phyloP scores from a whole-genome alignment of 2,329 filamentous ascomycete genomes.

The Trichophyton rubrum region DNA sequence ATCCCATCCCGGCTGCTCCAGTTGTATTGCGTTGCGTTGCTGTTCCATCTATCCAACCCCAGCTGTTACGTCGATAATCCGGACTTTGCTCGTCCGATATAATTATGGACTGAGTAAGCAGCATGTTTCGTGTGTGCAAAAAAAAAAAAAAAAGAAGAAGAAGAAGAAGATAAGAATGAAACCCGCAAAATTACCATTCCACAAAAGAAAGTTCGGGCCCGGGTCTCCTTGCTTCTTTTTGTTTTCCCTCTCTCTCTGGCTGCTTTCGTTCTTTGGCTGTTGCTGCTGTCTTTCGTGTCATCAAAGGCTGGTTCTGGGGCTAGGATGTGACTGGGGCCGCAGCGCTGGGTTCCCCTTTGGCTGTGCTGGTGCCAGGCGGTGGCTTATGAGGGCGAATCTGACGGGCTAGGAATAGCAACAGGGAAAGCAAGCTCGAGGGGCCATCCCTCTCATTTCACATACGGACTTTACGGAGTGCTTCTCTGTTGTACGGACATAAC shows the following conservation, averaged over 20 bases:
- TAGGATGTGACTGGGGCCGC: not conserved
- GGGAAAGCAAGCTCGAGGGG: not conserved
- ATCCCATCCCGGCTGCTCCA: not conserved
- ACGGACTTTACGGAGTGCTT: too few relatives aligned
- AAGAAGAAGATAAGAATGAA: not conserved
- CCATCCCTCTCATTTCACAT: too few relatives aligned
- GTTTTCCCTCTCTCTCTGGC: not conserved
- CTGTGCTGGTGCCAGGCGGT: not conserved
- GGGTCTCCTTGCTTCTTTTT: not conserved
- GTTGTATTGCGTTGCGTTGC: not conserved
- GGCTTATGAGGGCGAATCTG: not conserved
- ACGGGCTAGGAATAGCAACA: not conserved
- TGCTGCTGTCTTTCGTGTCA: not conserved
- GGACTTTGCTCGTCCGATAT: not conserved
- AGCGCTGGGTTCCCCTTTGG: not conserved
- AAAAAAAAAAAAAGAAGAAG: not conserved
- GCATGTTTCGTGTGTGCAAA: not conserved
- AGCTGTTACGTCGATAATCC: not conserved
- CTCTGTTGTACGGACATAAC: too few relatives aligned
- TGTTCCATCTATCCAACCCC: not conserved
- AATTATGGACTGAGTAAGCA: not conserved
- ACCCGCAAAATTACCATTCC: slow-evolving; percentile 3
- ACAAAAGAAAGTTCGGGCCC: not conserved
- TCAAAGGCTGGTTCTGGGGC: not conserved
- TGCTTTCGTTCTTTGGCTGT: not conserved